phyloP scores from a whole-genome alignment of 2,329 filamentous ascomycete species.

The Fusarium globosum region DNA sequence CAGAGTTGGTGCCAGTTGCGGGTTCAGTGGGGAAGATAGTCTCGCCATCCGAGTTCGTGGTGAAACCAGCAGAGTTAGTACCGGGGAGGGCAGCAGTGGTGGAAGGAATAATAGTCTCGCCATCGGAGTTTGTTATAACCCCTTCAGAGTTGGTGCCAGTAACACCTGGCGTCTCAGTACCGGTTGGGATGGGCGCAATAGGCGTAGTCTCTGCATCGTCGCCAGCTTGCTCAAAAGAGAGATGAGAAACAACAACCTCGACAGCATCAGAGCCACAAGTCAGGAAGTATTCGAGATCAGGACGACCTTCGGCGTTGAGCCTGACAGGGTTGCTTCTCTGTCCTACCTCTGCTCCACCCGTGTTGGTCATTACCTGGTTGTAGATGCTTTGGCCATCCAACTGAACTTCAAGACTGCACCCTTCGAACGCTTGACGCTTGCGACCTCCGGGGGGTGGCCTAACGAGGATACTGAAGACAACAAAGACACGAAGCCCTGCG shows the following conservation, averaged over 20 bases:
- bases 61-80: background rate
- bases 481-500: background rate
- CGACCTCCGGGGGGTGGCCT: background rate
- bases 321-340: background rate
- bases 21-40: no score
- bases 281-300: background rate
- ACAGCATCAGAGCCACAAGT: background rate
- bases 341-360: background rate
- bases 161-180: background rate
- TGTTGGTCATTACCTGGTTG: background rate
- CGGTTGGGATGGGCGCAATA: background rate
- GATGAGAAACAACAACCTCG: background rate
- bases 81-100: background rate
- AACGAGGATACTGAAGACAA: conserved; percentile 13
- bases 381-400: conserved; percentile 1
- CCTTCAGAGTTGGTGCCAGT: background rate
- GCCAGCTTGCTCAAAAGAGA: background rate
- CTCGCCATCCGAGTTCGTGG: background rate
- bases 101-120: background rate
- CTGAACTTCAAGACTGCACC: conserved; percentile 4
- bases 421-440: conserved; percentile 6
- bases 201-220: conserved; percentile 49
- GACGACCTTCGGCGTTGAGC: background rate
- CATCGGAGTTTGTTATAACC: background rate
- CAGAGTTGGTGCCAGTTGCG: background rate